These are phyloP conservation scores for Hymenochaete sp. DNA, from an alignment of 1,284 basidiomycete genomes.

Conservation along the genomic window DNA sequence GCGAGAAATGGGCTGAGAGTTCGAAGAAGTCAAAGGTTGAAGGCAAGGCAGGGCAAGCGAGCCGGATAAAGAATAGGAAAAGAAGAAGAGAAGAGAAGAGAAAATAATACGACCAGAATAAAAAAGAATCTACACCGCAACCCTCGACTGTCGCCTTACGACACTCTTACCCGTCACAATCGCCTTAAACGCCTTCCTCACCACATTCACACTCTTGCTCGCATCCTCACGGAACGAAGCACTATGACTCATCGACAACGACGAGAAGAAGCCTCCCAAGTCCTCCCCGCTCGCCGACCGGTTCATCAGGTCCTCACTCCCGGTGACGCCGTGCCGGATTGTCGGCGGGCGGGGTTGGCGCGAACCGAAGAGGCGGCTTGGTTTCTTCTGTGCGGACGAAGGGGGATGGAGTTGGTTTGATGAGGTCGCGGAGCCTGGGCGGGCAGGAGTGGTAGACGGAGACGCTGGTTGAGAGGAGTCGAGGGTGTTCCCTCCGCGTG, in stretches of 20 bases:
- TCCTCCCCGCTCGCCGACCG: slow-evolving; percentile 38
- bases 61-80: neutral
- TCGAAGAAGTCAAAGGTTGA: neutral
- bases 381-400: slow-evolving; percentile 27
- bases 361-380: slow-evolving; percentile 41
- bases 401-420: slow-evolving; percentile 4
- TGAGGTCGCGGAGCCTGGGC: too few relatives aligned
- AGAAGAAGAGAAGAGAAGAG: slow-evolving; percentile 3
- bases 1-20: too few relatives aligned
- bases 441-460: slow-evolving; percentile 20
- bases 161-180: slow-evolving; percentile 48
- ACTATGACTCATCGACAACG: slow-evolving; percentile 21
- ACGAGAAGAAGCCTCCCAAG: slow-evolving; percentile 36
- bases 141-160: slow-evolving; percentile 20
- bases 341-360: slow-evolving; percentile 31
- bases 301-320: slow-evolving; percentile 42
- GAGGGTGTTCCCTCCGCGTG: slow-evolving; percentile 69
- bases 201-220: slow-evolving; percentile 42
- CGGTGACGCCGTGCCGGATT: slow-evolving; percentile 59
- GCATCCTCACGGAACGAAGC: slow-evolving; percentile 35
- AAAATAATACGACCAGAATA: slow-evolving; percentile 5
- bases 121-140: slow-evolving; percentile 13
- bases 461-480: slow-evolving; percentile 41
- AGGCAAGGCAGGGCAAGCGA: neutral
- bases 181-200: slow-evolving; percentile 59